Percentiles rank a stretch among this genome's conserved stretches.
phyloP scores from a whole-genome alignment of 306 rosid species.

The Betula pendula region DNA sequence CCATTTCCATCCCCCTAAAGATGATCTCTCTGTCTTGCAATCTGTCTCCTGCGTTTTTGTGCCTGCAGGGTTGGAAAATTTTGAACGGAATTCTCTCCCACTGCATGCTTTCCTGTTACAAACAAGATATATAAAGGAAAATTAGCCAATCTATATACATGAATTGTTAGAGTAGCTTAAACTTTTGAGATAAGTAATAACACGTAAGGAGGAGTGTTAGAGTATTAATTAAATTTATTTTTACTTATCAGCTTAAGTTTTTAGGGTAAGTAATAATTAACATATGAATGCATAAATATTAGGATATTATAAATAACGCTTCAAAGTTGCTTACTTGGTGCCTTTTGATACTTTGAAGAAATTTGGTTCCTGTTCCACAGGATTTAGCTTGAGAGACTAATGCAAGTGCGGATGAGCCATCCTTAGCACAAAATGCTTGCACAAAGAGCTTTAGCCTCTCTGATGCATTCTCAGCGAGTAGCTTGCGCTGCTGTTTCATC shows the following conservation, averaged over 20 bases:
- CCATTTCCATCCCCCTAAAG: constrained; percentile 64
- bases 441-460: constrained; percentile 49
- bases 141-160: background rate
- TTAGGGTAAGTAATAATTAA: no score
- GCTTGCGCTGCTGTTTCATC: constrained; percentile 50
- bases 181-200: no score
- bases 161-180: no score
- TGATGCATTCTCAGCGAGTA: constrained; percentile 39
- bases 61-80: constrained; percentile 10
- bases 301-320: background rate
- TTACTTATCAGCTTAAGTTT: no score
- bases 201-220: no score
- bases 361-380: constrained; percentile 33
- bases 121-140: background rate
- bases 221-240: no score
- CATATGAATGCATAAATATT: background rate
- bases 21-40: constrained; percentile 42
- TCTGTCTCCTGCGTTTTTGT: constrained; percentile 27
- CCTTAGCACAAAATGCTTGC: constrained; percentile 46
- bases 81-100: constrained; percentile 60
- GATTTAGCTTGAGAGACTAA: constrained; percentile 43
- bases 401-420: constrained; percentile 35
- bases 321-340: constrained; percentile 39
- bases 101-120: constrained; percentile 50
- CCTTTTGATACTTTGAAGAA: constrained; percentile 30